Base-by-base conservation (phyloP, 768 basidiomycete species). In the Suillus decipiens region DNA sequence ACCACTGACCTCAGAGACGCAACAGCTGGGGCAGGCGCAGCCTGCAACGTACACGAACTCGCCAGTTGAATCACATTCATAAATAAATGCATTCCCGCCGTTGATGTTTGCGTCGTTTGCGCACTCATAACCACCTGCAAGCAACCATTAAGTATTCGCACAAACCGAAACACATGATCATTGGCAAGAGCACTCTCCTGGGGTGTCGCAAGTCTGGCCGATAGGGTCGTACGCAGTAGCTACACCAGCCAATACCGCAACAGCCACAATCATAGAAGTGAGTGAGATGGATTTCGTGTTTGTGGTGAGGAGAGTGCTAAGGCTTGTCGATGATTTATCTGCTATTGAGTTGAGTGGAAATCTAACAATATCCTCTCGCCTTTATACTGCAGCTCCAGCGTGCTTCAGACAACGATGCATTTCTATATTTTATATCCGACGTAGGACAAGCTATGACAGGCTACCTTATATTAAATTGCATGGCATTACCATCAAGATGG, bases 221-320 rank as follows among this genome's bases (percentile, higher is more conserved):
- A 57, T 57, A 31, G 56, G 56, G 56, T 57, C 41, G 56, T 41
- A 41, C 9, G 56, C 56, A 17, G 24, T 41, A 3, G 39, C 56
- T 1, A 57, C 37, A 6, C 56, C 56, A 57, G 37, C 17, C 56
- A 57, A 41, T 11, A 57, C 28, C 5, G 56, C 56, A 17, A 22
- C 56, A 39, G 56, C 41, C 37, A 57, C 39, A 17, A 57, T 41
- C 56, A 41, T 57, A 41, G 56, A 41, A 28, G 56, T 41, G 56
- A 57, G 24, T 11, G 39, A 41, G 39, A 15, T 56, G 36, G 41
- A 57, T 41, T 57, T 57, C 56, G 41, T 57, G 24, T 11, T 57
- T 57, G 37, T 11, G 12, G 11, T 11, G 31, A 34, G 17, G 50
- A 51, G 33, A 53, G 11, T 33, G 31, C 51, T 33, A 31, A 12